Evolutionary conservation across 2,329 filamentous ascomycete species (phyloP), one percentile per base, ranked within the genome.

Genomic region (Shiraia sp.): DNA sequence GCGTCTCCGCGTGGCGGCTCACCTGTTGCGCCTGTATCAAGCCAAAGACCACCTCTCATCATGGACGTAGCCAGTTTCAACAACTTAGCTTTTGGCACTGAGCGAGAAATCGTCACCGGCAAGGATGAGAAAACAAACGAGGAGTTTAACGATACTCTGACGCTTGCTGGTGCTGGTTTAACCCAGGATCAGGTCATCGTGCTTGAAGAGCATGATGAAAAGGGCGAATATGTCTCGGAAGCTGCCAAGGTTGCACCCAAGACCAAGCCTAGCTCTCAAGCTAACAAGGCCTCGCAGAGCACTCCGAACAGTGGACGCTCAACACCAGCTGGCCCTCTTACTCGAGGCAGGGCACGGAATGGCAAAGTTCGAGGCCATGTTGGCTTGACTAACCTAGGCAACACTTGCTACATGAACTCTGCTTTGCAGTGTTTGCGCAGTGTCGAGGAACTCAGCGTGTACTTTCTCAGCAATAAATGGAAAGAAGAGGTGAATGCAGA

Each of bases 391-490:
- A 99, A 99, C 62, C 75, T 99, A 10, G 93, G 93, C 34, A 99
- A 99, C 62, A 97, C 93, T 0, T 99, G 93, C 72, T 99, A 99
- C 73, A 96, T 97, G 91, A 97, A 97, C 70, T 96, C 92, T 15
- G 93, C 93, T 8, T 76, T 97, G 40, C 93, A 99, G 66, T 99
- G 93, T 66, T 82, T 99, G 36, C 85, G 92, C 36, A 95, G 89
- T 57, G 90, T 96, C 0, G 89, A 96, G 63, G 93, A 99, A 69
- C 74, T 99, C 51, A 92, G 90, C 4, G 85, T 90, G 60, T 99
- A 96, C 69, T 97, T 99, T 69, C 71, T 96, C 35, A 61, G 49
- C 25, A 52, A 49, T 45, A 80, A 85, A 48, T 90, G 88, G 71
- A 82, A 86, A 57, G 74, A 78, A 36, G 92, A 99, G 60, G 79